Base-by-base conservation (phyloP, 495 filamentous ascomycete species). In the Penicillium macrosclerotiorum region DNA sequence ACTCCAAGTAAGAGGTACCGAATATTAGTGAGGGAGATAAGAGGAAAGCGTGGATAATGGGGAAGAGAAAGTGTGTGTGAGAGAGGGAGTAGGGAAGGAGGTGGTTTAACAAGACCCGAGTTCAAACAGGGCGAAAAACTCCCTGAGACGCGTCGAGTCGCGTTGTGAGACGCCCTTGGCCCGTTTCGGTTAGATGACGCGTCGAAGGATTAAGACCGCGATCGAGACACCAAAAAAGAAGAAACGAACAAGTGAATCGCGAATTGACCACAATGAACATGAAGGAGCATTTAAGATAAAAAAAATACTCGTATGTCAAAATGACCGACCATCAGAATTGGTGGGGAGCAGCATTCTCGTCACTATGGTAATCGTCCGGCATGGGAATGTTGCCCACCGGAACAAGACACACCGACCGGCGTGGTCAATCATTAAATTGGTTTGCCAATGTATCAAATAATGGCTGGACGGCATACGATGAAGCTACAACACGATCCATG, bases 291-390 rank as follows among this genome's bases (percentile, higher is more conserved):
- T 46, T 46, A 27, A 23, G 23, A 37, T 22, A 22, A 11, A 14
- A 39, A 22, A 32, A 38, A 45, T 29, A 29, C 3, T 11, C 26
- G 14, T 24, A 8, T 4, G 11, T 17, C 1, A 23, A 30, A 17
- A 26, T 24, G 9, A 8, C 19, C 12, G n/a, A n/a, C 1, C 9
- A 30, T 11, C 11, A 23, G 18, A 39, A 26, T 8, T 8, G 7
- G 29, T 30, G 47, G 24, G 32, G 31, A 8, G 45, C 34, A 32
- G 37, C 46, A 62, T 54, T 51, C 52, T 59, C 35, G 54, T 69
- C 60, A 60, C 66, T 64, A 45, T 36, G 57, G 66, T 58, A 53
- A 67, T 67, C 18, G 16, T 19, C 37, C 24, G 48, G 56, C 54
- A 67, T 63, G 42, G 55, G 54, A 60, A 60, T 60, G 57, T 33